A percentile compares a stretch with the other conserved stretches of the same genome.
phyloP scores from a whole-genome alignment of 345 rosid genomes.

The Gossypium herbaceum region DNA sequence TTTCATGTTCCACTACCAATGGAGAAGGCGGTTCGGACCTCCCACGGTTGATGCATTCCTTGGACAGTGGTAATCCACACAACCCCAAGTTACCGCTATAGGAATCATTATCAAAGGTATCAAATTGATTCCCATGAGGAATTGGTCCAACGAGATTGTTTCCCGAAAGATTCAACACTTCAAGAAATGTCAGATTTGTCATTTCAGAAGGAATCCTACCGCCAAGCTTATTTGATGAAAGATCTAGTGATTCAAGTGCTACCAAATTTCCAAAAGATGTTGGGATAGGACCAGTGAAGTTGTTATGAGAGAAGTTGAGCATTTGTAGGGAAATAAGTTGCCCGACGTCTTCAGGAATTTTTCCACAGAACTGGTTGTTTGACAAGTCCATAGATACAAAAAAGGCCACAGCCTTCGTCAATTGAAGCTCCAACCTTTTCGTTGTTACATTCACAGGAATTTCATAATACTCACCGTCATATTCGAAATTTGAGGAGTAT shows the following conservation, averaged over 20 bases:
- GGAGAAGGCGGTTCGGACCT: neutral
- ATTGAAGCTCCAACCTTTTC: neutral
- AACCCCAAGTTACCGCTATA: neutral
- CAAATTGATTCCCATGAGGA: neutral
- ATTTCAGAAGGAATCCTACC: neutral
- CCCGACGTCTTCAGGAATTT: neutral
- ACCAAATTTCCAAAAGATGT: neutral
- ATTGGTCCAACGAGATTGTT: neutral
- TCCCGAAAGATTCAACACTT: neutral
- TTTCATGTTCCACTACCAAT: neutral
- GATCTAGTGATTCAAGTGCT: neutral
- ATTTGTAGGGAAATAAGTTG: neutral
- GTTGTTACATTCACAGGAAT: neutral
- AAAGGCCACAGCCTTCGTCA: neutral
- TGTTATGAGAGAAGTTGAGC: neutral
- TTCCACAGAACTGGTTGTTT: neutral
- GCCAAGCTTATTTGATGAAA: neutral
- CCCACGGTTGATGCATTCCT: neutral
- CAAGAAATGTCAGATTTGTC: neutral
- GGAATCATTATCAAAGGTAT: neutral
- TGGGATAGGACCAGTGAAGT: neutral
- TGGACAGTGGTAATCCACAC: neutral
- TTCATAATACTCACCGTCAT: too few relatives aligned
- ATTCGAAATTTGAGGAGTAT: neutral
- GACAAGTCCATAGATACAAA: neutral